Evolutionary conservation across 2,329 filamentous ascomycete genomes (phyloP).

Genomic region (Ceratocystis diversiconidia): DNA sequence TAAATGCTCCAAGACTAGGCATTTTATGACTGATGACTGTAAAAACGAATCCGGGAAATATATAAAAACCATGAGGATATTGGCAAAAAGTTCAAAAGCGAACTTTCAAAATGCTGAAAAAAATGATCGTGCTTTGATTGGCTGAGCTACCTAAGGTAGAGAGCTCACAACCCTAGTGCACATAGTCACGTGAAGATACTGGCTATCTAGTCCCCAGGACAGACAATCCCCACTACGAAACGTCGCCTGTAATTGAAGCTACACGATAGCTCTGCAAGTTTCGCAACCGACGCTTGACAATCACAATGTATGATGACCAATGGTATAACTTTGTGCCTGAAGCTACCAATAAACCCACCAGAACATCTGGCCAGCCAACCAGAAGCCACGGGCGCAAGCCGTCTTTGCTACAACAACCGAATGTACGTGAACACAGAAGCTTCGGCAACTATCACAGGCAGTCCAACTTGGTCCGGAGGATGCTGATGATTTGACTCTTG

Average conservation of each 20-base stretch:
- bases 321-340: conserved; percentile 70
- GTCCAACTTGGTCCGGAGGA: background rate
- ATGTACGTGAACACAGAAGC: conserved; percentile 33
- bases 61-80: background rate
- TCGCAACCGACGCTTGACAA: background rate
- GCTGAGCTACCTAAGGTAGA: background rate
- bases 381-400: conserved; percentile 46
- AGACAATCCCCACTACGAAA: conserved; percentile 9
- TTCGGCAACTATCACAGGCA: background rate
- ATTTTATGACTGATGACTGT: conserved; percentile 3
- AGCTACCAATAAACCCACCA: conserved; percentile 33
- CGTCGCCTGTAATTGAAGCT: conserved; percentile 17
- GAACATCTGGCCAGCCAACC: conserved; percentile 20
- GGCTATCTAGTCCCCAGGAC: background rate
- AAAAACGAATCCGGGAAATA: background rate
- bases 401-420: conserved; percentile 54
- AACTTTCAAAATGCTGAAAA: background rate
- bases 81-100: background rate
- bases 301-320: conserved; percentile 64
- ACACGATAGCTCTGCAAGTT: background rate
- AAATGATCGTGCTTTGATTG: conserved; percentile 6
- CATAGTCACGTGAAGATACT: conserved; percentile 5
- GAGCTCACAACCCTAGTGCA: background rate
- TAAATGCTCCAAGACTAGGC: conserved; percentile 9
- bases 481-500: background rate